phyloP scores from a whole-genome alignment of 768 basidiomycete genomes.

The Hypholoma fasciculare region DNA sequence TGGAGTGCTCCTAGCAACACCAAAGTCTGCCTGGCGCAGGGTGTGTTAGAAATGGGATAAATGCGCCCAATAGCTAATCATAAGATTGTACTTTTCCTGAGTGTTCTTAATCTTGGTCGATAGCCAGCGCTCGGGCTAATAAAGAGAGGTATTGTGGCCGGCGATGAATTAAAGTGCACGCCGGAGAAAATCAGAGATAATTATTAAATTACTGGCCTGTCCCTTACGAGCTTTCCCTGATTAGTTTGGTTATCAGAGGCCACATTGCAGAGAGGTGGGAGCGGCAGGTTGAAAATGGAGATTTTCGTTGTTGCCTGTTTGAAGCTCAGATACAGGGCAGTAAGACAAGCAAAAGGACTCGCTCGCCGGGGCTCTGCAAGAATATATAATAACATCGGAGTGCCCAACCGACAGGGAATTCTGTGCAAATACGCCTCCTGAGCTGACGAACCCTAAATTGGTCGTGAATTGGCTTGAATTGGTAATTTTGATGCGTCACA shows the following conservation, averaged over 20 bases:
- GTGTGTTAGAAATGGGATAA: constrained; percentile 41
- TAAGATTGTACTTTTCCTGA: constrained; percentile 9
- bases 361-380: too few species aligned
- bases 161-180: constrained; percentile 25
- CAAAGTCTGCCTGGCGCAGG: constrained; percentile 48
- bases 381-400: constrained; percentile 18
- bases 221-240: constrained; percentile 29
- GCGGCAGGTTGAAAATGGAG: constrained; percentile 38
- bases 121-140: constrained; percentile 42
- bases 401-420: neutral
- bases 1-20: constrained; percentile 27
- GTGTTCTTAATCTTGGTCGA: neutral
- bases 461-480: too few species aligned
- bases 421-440: too few species aligned
- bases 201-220: constrained; percentile 19
- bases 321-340: neutral
- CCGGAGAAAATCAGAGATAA: neutral
- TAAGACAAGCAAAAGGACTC: too few species aligned
- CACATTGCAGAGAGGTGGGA: constrained; percentile 32
- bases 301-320: constrained; percentile 31
- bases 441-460: too few species aligned
- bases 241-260: constrained; percentile 23
- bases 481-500: too few species aligned
- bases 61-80: constrained; percentile 26
- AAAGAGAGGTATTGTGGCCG: constrained; percentile 38